A percentile compares a stretch with the other conserved stretches of the same genome.
phyloP scores from a whole-genome alignment of 176 grass and related monocot genomes.

The Panicum miliaceum region DNA sequence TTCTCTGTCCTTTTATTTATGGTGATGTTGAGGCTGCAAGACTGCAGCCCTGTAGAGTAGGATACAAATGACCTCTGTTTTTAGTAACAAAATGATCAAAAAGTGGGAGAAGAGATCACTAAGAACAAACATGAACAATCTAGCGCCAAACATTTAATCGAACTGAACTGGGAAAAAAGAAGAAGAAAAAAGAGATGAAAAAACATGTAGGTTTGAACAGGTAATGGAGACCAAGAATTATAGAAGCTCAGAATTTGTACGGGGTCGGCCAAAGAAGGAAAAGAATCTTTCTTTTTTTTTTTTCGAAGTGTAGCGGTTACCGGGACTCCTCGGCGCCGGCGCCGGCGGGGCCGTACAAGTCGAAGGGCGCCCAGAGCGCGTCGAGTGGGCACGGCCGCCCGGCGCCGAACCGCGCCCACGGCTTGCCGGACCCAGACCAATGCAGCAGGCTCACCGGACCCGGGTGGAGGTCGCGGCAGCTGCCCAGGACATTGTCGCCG shows the following conservation, averaged over 20 bases:
- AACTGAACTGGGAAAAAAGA: not conserved
- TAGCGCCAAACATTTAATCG: conserved; percentile 39
- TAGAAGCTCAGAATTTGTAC: conserved; percentile 61
- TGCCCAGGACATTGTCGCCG: conserved; percentile 84
- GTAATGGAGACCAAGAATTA: conserved; percentile 65
- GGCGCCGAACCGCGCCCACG: conserved; percentile 77
- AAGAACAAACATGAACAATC: conserved; percentile 58
- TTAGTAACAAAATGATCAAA: conserved; percentile 26
- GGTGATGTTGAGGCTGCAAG: conserved; percentile 10
- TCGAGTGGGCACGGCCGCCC: conserved; percentile 83
- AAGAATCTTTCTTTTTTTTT: conserved; percentile 51
- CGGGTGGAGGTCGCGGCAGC: conserved; percentile 89
- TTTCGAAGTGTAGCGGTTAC: conserved; percentile 49
- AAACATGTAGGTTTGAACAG: conserved; percentile 57
- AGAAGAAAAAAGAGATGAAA: not conserved
- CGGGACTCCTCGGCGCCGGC: conserved; percentile 45
- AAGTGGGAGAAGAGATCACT: conserved; percentile 56
- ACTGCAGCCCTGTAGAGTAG: conserved; percentile 35
- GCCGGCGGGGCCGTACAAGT: conserved; percentile 68
- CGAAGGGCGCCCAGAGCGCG: conserved; percentile 88
- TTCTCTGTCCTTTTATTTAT: conserved; percentile 52
- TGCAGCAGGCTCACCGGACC: conserved; percentile 93
- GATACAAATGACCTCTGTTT: conserved; percentile 48
- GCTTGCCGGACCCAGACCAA: conserved; percentile 95
- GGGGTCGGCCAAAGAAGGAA: conserved; percentile 50